Conservation (phyloP, 2,329 filamentous ascomycete genomes). For the Calonectria montana region DNA sequence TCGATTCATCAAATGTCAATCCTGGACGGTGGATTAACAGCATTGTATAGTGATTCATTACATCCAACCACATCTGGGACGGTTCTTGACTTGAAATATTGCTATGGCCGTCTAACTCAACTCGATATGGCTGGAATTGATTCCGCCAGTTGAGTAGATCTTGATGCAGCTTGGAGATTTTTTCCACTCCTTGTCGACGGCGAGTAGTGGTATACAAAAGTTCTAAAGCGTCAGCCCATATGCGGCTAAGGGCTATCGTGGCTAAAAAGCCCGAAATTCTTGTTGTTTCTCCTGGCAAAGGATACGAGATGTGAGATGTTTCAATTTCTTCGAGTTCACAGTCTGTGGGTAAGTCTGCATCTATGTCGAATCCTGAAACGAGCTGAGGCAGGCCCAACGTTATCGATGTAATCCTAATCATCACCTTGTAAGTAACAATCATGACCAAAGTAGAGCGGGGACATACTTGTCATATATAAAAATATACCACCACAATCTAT, state of each 20-base stretch:
- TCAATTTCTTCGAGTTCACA: not conserved
- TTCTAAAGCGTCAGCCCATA: not conserved
- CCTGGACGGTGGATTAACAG: not conserved
- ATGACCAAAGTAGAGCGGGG: not conserved
- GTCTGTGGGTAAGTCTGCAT: not conserved
- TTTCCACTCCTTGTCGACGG: not conserved
- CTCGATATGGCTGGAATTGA: not conserved
- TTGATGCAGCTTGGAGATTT: not conserved
- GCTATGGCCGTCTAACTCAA: not conserved
- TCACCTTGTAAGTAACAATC: not conserved
- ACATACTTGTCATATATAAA: not conserved
- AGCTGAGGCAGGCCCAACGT: not conserved
- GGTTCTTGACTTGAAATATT: not conserved
- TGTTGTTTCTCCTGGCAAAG: not conserved
- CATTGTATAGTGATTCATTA: not conserved
- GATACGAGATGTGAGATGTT: not conserved
- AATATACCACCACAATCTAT: not conserved
- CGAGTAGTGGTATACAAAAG: not conserved
- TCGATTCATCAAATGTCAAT: not conserved
- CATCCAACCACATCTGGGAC: not conserved
- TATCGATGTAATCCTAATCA: not conserved
- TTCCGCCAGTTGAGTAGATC: not conserved
- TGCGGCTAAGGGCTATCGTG: not conserved
- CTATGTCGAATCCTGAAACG: not conserved
- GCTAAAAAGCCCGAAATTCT: not conserved